Percentiles rank a stretch among this genome's conserved stretches.
Conservation (phyloP, 352 stramenopile genomes). For the Thalassiosira livingstoniorum region DNA sequence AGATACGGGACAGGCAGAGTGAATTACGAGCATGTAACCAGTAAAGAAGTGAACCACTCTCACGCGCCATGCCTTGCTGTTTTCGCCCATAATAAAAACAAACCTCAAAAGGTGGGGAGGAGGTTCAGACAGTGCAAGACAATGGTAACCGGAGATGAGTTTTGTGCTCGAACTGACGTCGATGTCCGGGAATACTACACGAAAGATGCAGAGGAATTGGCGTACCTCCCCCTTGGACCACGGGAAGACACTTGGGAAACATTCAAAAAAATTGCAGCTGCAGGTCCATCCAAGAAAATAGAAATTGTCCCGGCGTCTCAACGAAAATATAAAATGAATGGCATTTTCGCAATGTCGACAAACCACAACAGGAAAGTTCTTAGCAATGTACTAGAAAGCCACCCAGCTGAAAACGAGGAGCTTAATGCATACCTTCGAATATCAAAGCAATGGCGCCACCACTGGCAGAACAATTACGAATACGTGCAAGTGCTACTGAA, state of each 20-base stretch:
- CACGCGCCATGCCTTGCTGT: slow-evolving; percentile 16
- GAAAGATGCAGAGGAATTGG: background rate
- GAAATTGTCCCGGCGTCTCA: slow-evolving; percentile 26
- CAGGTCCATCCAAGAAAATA: background rate
- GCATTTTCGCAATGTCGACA: slow-evolving; percentile 57
- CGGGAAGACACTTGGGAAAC: slow-evolving; percentile 3
- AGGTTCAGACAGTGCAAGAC: slow-evolving; percentile 48
- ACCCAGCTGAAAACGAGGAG: background rate
- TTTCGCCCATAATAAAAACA: too few relatives aligned
- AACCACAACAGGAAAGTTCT: slow-evolving; percentile 29
- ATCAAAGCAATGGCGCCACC: slow-evolving; percentile 2
- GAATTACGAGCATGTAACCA: background rate
- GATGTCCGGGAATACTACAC: slow-evolving; percentile 40
- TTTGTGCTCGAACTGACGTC: slow-evolving; percentile 10
- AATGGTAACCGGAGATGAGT: slow-evolving; percentile 60
- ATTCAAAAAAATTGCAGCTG: slow-evolving; percentile 10
- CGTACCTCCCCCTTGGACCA: slow-evolving; percentile 26
- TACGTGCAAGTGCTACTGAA: slow-evolving; percentile 61
- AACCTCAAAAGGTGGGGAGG: background rate
- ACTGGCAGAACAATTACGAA: slow-evolving; percentile 36
- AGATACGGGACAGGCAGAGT: slow-evolving; percentile 22
- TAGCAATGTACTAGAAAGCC: slow-evolving; percentile 20
- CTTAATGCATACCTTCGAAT: slow-evolving; percentile 17
- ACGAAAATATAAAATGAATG: slow-evolving; percentile 59
- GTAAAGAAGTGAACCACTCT: background rate